Conservation (phyloP, 768 basidiomycete genomes). For the Xerocomus potaroensis region DNA sequence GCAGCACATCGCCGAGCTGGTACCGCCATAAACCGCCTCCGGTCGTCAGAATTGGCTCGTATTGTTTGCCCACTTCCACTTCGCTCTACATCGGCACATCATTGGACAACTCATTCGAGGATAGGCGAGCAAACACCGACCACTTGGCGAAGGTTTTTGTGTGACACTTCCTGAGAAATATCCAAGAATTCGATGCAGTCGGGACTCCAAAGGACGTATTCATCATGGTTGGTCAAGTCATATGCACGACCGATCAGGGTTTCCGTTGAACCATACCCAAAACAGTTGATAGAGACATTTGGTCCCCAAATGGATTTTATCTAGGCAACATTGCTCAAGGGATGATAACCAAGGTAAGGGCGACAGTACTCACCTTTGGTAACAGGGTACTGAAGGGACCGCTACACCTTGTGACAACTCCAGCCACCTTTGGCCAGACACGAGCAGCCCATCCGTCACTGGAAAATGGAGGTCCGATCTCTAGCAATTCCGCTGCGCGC, state of each 20-base stretch:
- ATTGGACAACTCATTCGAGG: not conserved
- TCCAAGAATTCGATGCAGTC: conserved; percentile 18
- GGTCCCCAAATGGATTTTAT: not conserved
- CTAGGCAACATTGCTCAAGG: not conserved
- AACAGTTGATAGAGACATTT: not conserved
- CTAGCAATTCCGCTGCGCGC: conserved; percentile 15
- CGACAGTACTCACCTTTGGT: not conserved
- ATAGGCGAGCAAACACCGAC: conserved; percentile 4
- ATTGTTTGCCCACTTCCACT: conserved; percentile 11
- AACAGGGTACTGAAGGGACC: not conserved
- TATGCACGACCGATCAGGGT: not conserved
- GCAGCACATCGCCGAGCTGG: conserved; percentile 14
- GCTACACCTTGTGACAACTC: not conserved
- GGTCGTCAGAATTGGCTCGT: conserved; percentile 21
- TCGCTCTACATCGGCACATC: conserved; percentile 11
- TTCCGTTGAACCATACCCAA: not conserved
- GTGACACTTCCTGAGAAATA: conserved; percentile 3
- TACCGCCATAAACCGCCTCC: conserved; percentile 22
- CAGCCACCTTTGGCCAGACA: no score
- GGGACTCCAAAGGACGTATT: not conserved
- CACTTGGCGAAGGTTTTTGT: conserved; percentile 13
- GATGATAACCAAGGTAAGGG: not conserved
- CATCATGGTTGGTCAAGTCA: not conserved
- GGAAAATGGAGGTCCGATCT: conserved; percentile 2
- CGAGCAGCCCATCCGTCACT: not conserved